These are phyloP conservation scores for Phialocephala subalpina DNA, from an alignment of 2,329 filamentous ascomycete species.

Conservation along the genomic window DNA sequence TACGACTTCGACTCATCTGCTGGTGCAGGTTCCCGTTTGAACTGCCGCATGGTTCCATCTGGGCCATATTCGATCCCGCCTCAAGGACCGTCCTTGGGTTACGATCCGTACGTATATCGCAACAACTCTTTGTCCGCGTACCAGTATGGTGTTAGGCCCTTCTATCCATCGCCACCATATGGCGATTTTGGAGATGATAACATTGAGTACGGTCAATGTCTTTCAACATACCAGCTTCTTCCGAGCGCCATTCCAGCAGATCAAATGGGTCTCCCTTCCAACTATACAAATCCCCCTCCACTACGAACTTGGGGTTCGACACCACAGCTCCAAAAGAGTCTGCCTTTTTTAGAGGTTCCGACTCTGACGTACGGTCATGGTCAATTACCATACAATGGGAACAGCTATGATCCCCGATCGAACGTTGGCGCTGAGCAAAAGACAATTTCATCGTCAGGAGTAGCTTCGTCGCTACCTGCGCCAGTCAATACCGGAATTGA, in stretches of 20 bases:
- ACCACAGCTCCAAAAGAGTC: slow-evolving; percentile 29
- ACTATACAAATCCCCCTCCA: slow-evolving; percentile 22
- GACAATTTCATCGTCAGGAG: slow-evolving; percentile 23
- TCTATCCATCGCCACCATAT: slow-evolving; percentile 32
- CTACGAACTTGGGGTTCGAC: slow-evolving; percentile 31
- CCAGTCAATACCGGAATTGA: slow-evolving; percentile 32
- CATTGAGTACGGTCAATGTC: slow-evolving; percentile 37
- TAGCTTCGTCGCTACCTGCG: slow-evolving; percentile 29
- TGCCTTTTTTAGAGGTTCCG: slow-evolving; percentile 33
- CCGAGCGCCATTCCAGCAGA: slow-evolving; percentile 3
- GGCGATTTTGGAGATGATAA: slow-evolving; percentile 37
- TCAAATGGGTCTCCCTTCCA: slow-evolving; percentile 20
- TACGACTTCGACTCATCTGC: slow-evolving; percentile 35
- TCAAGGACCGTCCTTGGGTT: slow-evolving; percentile 20
- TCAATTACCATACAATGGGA: slow-evolving; percentile 29
- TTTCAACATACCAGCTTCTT: slow-evolving; percentile 5
- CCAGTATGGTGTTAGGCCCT: slow-evolving; percentile 31
- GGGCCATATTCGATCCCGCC: slow-evolving; percentile 31
- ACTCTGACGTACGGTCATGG: slow-evolving; percentile 31
- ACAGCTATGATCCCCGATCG: slow-evolving; percentile 30
- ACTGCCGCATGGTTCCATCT: slow-evolving; percentile 35
- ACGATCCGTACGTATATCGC: slow-evolving; percentile 33
- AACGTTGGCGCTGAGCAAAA: slow-evolving; percentile 34
- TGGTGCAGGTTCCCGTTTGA: slow-evolving; percentile 35
- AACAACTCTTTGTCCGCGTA: slow-evolving; percentile 31